phyloP scores from a whole-genome alignment of 2,329 filamentous ascomycete species.

The Dothideomycetes sp. region DNA sequence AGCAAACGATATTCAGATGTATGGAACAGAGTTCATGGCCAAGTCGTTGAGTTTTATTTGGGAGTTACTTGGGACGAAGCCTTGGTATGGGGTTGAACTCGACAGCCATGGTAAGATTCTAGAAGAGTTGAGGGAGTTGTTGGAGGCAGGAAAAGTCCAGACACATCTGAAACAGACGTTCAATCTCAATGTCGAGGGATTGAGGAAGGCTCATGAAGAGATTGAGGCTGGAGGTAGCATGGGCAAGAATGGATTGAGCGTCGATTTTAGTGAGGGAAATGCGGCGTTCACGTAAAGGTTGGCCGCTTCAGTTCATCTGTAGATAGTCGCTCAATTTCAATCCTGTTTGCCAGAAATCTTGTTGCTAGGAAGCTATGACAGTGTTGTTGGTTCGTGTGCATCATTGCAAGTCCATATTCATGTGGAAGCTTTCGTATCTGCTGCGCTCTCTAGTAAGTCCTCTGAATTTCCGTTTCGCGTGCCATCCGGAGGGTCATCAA shows the following conservation, averaged over 20 bases:
- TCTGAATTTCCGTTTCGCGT: too few species aligned
- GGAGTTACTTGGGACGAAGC: constrained; percentile 34
- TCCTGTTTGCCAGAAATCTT: too few species aligned
- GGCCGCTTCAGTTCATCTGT: too few species aligned
- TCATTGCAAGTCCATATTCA: too few species aligned
- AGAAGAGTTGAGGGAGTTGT: constrained; percentile 25
- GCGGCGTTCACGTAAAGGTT: constrained; percentile 12
- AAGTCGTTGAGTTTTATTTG: constrained; percentile 37
- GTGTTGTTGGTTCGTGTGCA: too few species aligned
- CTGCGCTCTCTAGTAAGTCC: too few species aligned
- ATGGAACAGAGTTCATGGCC: constrained; percentile 39
- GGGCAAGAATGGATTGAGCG: constrained; percentile 30
- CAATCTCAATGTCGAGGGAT: constrained; percentile 29
- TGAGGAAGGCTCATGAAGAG: constrained; percentile 32
- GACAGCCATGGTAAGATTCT: constrained; percentile 34
- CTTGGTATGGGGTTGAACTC: constrained; percentile 31
- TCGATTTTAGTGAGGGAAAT: constrained; percentile 19
- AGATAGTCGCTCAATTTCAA: too few species aligned
- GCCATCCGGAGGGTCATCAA: too few species aligned
- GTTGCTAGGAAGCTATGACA: too few species aligned
- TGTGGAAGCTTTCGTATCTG: too few species aligned
- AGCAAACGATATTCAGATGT: constrained; percentile 32
- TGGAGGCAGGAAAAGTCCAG: constrained; percentile 31
- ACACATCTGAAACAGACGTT: constrained; percentile 32
- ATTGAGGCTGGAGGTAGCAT: constrained; percentile 31